Evolutionary conservation across 148 eudicot genomes (phyloP).

Genomic region (Heliamphora exappendiculata): DNA sequence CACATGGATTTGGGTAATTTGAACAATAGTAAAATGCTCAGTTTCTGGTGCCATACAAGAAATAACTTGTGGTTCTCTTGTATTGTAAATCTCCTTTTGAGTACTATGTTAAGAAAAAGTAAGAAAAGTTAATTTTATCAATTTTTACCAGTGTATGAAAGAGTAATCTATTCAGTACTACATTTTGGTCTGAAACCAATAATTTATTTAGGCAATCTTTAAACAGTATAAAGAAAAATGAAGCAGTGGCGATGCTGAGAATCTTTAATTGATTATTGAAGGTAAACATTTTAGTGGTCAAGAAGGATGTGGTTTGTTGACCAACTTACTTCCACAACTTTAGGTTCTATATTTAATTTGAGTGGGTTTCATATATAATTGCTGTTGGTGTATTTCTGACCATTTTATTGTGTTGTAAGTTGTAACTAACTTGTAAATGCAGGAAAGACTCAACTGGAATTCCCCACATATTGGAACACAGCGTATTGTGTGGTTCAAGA

Average conservation of each 20-base stretch:
- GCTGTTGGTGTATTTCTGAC: background rate
- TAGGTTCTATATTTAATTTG: background rate
- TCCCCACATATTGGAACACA: constrained; percentile 97
- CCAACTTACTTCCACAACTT: background rate
- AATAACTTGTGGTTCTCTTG: background rate
- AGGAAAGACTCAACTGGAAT: constrained; percentile 96
- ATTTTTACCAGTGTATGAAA: background rate
- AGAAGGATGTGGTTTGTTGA: constrained; percentile 5
- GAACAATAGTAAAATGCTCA: background rate
- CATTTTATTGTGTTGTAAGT: background rate
- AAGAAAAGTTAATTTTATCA: background rate
- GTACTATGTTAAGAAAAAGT: background rate
- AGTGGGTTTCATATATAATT: background rate
- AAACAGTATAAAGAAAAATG: background rate
- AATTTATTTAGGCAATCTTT: background rate
- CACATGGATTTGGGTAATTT: background rate
- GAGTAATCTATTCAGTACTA: no score
- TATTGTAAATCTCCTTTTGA: background rate
- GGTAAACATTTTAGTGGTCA: background rate
- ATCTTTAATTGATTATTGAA: background rate
- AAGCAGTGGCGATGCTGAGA: background rate
- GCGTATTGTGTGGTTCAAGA: constrained; percentile 96
- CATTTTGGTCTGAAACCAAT: background rate
- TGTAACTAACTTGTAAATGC: constrained; percentile 23
- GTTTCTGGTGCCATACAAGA: background rate